phyloP scores from a whole-genome alignment of 371 early-diverging fungal genomes.

The Mucor racemosus region DNA sequence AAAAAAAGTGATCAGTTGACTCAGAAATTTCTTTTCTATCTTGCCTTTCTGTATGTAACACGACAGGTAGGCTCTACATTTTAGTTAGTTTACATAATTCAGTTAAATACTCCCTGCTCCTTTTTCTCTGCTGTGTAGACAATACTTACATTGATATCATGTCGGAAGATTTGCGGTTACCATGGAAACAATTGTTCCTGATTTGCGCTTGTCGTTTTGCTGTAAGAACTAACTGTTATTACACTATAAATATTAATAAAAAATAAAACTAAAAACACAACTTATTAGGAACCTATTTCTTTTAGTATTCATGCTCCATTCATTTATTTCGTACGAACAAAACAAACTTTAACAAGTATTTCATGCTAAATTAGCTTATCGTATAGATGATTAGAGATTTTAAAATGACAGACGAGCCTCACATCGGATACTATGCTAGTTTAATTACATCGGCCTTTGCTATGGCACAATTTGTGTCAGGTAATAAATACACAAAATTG shows the following conservation, averaged over 20 bases:
- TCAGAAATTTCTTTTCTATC: background rate
- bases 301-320: constrained; percentile 61
- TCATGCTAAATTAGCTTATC: background rate
- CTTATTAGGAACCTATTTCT: constrained; percentile 61
- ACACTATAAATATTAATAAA: background rate
- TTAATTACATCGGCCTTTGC: constrained; percentile 67
- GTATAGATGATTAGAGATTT: constrained; percentile 66
- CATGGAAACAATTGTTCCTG: constrained; percentile 58
- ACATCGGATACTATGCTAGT: constrained; percentile 70
- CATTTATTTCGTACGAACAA: constrained; percentile 49
- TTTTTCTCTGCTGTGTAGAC: background rate
- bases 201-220: constrained; percentile 56
- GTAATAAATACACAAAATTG: constrained; percentile 18
- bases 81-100: background rate
- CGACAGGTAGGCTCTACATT: background rate
- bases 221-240: constrained; percentile 17
- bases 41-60: background rate
- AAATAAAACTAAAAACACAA: background rate
- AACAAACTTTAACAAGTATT: constrained; percentile 20
- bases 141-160: background rate
- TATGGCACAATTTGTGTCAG: constrained; percentile 61
- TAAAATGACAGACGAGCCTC: constrained; percentile 53
- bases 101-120: background rate
- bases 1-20: background rate
- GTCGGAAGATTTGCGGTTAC: constrained; percentile 43